phyloP scores from a whole-genome alignment of 495 filamentous ascomycete species.

The Podospora comata region DNA sequence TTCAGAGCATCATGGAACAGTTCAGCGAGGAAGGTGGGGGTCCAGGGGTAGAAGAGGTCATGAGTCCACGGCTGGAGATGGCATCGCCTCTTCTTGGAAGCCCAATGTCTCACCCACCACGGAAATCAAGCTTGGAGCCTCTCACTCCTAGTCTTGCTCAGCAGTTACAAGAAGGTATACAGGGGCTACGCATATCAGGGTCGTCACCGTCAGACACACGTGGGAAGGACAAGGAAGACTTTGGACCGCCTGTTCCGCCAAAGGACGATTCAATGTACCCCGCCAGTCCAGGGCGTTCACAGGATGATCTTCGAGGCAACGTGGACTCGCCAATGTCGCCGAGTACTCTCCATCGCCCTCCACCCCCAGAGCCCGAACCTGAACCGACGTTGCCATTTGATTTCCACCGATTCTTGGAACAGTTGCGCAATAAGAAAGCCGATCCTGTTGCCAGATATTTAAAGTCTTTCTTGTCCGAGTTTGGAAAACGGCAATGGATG shows the following conservation, averaged over 20 bases:
- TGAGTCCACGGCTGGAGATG: conserved; percentile 74
- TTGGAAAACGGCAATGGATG: conserved; percentile 99
- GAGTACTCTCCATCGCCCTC: conserved; percentile 60
- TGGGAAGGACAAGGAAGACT: conserved; percentile 44
- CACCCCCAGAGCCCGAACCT: conserved; percentile 80
- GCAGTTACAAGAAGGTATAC: conserved; percentile 43
- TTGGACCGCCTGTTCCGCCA: conserved; percentile 49
- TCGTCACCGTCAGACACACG: conserved; percentile 36
- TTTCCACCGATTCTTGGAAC: conserved; percentile 95
- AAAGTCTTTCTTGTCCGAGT: conserved; percentile 89
- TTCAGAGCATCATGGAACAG: conserved; percentile 93
- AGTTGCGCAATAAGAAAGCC: conserved; percentile 89
- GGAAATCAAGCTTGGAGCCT: conserved; percentile 80
- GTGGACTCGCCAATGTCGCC: conserved; percentile 48
- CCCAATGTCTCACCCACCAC: conserved; percentile 67
- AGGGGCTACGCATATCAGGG: conserved; percentile 43
- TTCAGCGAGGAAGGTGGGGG: conserved; percentile 67
- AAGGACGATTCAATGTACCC: conserved; percentile 44
- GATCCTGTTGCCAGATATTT: conserved; percentile 96
- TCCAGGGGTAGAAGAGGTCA: conserved; percentile 68
- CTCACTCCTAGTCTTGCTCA: conserved; percentile 47
- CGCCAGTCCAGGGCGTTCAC: conserved; percentile 29
- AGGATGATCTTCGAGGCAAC: conserved; percentile 36
- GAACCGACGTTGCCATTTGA: conserved; percentile 91
- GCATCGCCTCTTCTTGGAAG: conserved; percentile 64